Evolutionary conservation across 192 early-diverging fungal species (phyloP).

Genomic region (Entomortierella beljakovae): DNA sequence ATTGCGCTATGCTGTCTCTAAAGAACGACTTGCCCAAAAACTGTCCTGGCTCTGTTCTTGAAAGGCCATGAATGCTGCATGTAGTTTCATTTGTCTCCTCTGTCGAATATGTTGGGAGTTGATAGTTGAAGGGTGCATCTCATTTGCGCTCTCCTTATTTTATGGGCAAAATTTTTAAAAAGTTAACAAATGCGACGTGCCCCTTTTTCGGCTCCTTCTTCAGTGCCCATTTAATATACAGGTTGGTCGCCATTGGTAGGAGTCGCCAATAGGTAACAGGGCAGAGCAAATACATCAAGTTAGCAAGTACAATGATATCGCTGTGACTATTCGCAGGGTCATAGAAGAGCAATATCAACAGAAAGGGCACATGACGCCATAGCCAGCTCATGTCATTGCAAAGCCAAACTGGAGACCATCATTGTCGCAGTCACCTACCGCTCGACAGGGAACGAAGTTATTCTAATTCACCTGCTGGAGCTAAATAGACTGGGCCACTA

Average conservation of each 20-base stretch:
- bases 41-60: neutral
- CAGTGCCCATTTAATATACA: constrained; percentile 1
- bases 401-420: neutral
- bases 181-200: constrained; percentile 15
- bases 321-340: too few species aligned
- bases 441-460: neutral
- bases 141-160: constrained; percentile 4
- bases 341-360: neutral
- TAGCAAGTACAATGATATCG: too few species aligned
- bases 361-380: constrained; percentile 2
- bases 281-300: too few species aligned
- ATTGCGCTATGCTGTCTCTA: constrained; percentile 7
- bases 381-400: neutral
- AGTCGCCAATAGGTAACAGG: too few species aligned
- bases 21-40: neutral
- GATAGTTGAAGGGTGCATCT: neutral
- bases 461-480: neutral
- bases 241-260: neutral
- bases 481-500: neutral
- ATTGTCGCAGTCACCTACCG: constrained; percentile 3
- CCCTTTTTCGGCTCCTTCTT: constrained; percentile 15
- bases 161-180: constrained; percentile 16
- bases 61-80: neutral
- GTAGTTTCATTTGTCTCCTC: neutral
- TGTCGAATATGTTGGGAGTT: neutral